Evolutionary conservation across 2,329 filamentous ascomycete genomes (phyloP).

Genomic region (Cylindrodendrum hubeiense): DNA sequence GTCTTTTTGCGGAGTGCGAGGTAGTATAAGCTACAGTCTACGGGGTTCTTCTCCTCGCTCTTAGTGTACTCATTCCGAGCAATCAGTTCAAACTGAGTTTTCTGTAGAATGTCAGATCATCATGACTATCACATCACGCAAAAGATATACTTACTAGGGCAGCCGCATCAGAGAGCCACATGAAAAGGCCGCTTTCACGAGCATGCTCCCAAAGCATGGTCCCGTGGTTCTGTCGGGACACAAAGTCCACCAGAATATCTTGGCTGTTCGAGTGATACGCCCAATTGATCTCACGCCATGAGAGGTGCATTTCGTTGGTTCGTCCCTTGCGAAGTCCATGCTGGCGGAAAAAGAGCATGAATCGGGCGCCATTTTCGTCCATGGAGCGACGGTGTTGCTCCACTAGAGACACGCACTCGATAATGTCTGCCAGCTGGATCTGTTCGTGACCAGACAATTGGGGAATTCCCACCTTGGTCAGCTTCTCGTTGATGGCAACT

Average conservation of each 20-base stretch:
- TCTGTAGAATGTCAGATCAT: conserved; percentile 41
- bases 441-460: conserved; percentile 89
- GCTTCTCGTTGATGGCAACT: conserved; percentile 77
- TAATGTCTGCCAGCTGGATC: conserved; percentile 84
- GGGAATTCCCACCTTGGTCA: conserved; percentile 80
- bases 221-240: conserved; percentile 82
- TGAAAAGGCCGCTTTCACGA: conserved; percentile 88
- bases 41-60: conserved; percentile 86
- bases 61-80: conserved; percentile 95
- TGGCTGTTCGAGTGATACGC: conserved; percentile 88
- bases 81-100: conserved; percentile 85
- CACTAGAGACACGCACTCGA: conserved; percentile 86
- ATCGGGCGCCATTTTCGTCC: conserved; percentile 89
- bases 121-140: no score
- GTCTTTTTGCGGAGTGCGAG: conserved; percentile 91
- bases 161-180: conserved; percentile 87
- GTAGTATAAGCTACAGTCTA: conserved; percentile 93
- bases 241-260: conserved; percentile 88
- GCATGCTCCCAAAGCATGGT: conserved; percentile 88
- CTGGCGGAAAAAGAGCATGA: conserved; percentile 88
- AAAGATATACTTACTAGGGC: conserved; percentile 73
- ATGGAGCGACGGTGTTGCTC: conserved; percentile 90
- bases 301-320: conserved; percentile 74
- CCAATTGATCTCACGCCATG: conserved; percentile 86
- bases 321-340: conserved; percentile 78